Base-by-base conservation (phyloP, 2,329 filamentous ascomycete species). In the Ceratocystis variospora region DNA sequence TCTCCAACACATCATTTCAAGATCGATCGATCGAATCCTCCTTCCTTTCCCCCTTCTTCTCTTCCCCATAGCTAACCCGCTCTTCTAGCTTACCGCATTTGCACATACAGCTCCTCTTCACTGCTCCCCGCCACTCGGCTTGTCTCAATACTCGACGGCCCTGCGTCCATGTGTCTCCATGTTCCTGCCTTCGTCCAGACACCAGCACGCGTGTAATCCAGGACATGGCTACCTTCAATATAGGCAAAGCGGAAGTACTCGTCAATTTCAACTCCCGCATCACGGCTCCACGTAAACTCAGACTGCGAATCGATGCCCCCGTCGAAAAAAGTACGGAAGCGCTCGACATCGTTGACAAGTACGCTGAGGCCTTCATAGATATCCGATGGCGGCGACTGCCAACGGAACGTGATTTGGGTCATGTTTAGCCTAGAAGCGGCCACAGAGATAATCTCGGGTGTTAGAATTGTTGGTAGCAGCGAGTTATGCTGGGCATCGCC, bases 271-370 rank as follows among this genome's bases (percentile, higher is more conserved):
- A 78, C 68, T 5, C 70, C 75, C 25, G 71, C 74, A 45, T 81
- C 78, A 68, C 84, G 78, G 0, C 75, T 76, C 86, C 87, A 90
- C 0, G 81, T 80, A 69, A 88, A 88, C 15, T 75, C 72, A 22
- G 77, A 72, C 63, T 73, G 67, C 45, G 72, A 71, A 33, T 76
- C 75, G 48, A 79, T 78, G 50, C 77, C 79, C 62, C 85, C 81
- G 59, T 80, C 81, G 68, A 87, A 87, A 74, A 87, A 93, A 5
- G 82, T 82, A n/a, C 87, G 78, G 73, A 87, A 91, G 22, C 89
- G 79, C 75, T 95, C 90, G 0, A 95, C 90, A 70, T 95, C 90
- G 72, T 95, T 94, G 69, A 95, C 88, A 0, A 95, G 77, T 17
- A 94, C 81, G 72, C 87, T 90, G 68, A 95, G 81, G 12, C 89